Evolutionary conservation across 306 rosid species (phyloP).

Genomic region (Quercus cerris): DNA sequence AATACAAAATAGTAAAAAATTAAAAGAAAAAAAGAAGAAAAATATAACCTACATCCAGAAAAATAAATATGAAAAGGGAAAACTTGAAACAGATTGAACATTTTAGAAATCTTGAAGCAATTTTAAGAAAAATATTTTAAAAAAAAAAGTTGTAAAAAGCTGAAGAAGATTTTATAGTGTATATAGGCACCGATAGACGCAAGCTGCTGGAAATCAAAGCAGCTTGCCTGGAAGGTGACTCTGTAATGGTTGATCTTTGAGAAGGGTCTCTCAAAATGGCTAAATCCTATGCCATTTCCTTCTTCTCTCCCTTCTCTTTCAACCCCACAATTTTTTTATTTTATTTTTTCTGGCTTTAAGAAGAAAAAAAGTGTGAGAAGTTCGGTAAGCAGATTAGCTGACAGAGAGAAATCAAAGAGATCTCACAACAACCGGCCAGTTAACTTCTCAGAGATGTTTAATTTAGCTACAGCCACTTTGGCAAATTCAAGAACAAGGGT

Average conservation of each 20-base stretch:
- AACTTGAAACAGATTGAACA: too few species aligned
- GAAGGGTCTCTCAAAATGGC: slow-evolving; percentile 64
- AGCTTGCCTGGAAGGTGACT: slow-evolving; percentile 63
- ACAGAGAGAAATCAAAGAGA: slow-evolving; percentile 45
- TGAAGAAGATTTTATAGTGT: background rate
- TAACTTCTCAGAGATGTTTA: slow-evolving; percentile 36
- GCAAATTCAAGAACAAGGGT: slow-evolving; percentile 81
- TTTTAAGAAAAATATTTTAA: background rate
- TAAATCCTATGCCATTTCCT: slow-evolving; percentile 41
- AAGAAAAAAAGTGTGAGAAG: slow-evolving; percentile 41
- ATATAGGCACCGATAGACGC: slow-evolving; percentile 57
- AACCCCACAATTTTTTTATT: background rate
- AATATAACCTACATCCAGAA: too few species aligned
- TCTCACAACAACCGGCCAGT: slow-evolving; percentile 80
- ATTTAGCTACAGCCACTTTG: slow-evolving; percentile 85
- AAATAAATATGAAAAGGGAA: too few species aligned
- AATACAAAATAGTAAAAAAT: background rate
- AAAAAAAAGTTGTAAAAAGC: background rate
- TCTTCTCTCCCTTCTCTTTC: slow-evolving; percentile 61
- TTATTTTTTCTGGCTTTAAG: too few species aligned
- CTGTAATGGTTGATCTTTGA: slow-evolving; percentile 32
- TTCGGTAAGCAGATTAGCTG: slow-evolving; percentile 94
- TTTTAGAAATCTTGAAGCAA: too few species aligned
- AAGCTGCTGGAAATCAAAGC: slow-evolving; percentile 39
- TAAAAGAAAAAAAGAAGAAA: too few species aligned